phyloP scores from a whole-genome alignment of 202 grass and related monocot genomes.

The Setaria viridis region DNA sequence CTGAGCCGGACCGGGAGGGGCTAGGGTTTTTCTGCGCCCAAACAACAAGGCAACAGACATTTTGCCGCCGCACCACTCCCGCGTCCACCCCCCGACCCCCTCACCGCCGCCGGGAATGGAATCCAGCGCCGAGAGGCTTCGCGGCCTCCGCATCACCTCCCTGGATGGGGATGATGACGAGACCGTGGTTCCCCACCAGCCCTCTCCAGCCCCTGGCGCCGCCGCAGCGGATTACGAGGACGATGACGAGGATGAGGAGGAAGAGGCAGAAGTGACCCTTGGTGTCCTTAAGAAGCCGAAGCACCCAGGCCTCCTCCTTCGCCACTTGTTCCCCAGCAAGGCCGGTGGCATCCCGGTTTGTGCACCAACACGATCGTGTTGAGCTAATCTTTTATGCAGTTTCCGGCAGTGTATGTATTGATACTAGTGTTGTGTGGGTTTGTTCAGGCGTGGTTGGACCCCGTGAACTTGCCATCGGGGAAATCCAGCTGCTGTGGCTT shows the following conservation, averaged over 20 bases:
- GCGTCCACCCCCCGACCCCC: constrained; percentile 3
- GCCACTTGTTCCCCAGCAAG: constrained; percentile 86
- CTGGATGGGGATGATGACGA: constrained; percentile 56
- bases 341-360: constrained; percentile 66
- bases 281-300: constrained; percentile 62
- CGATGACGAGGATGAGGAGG: constrained; percentile 51
- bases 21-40: constrained; percentile 51
- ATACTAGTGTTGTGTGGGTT: constrained; percentile 13
- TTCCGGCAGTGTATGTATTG: not conserved
- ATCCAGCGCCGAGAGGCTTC: constrained; percentile 44
- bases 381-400: not conserved
- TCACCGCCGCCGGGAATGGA: constrained; percentile 51
- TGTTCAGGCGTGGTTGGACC: constrained; percentile 83
- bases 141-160: constrained; percentile 53
- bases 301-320: constrained; percentile 58
- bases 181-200: constrained; percentile 13
- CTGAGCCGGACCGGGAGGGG: constrained; percentile 13
- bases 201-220: not conserved
- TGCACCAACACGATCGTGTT: not conserved
- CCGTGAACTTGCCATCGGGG: constrained; percentile 62
- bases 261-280: constrained; percentile 54
- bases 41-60: constrained; percentile 15
- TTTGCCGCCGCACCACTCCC: constrained; percentile 22
- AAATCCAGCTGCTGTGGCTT: constrained; percentile 64
- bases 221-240: constrained; percentile 29